Conservation (phyloP, 2,329 filamentous ascomycete species). For the Monilinia polystroma region DNA sequence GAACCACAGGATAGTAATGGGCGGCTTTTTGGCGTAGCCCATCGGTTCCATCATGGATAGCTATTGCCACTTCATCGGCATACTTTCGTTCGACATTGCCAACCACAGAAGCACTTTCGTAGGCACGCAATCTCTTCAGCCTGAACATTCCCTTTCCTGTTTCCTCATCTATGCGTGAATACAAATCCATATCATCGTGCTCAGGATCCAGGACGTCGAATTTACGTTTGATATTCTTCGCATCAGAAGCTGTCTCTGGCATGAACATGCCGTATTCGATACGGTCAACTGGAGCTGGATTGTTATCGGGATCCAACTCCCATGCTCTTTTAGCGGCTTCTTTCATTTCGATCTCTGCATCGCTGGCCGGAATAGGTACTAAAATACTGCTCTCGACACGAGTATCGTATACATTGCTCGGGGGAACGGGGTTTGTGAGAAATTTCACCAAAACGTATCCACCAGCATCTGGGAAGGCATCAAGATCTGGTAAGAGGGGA, state of each 20-base stretch:
- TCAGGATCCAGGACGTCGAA: constrained; percentile 59
- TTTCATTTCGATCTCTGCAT: constrained; percentile 52
- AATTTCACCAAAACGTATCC: constrained; percentile 71
- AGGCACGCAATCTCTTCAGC: constrained; percentile 61
- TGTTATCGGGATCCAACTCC: constrained; percentile 55
- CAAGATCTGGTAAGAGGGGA: constrained; percentile 63
- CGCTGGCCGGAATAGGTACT: constrained; percentile 56
- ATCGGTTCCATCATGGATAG: constrained; percentile 55
- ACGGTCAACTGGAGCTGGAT: constrained; percentile 56
- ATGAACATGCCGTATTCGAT: constrained; percentile 70
- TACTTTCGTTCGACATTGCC: constrained; percentile 58
- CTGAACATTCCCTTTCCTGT: constrained; percentile 53
- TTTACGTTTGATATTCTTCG: constrained; percentile 57
- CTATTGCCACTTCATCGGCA: constrained; percentile 61
- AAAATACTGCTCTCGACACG: constrained; percentile 62
- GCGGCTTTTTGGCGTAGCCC: constrained; percentile 55
- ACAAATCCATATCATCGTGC: constrained; percentile 53
- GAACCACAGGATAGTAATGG: constrained; percentile 69
- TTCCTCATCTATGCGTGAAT: constrained; percentile 50
- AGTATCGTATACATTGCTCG: constrained; percentile 54
- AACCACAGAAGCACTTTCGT: constrained; percentile 61
- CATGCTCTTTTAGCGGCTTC: constrained; percentile 53
- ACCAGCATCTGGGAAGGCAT: constrained; percentile 68
- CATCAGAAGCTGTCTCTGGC: constrained; percentile 49
- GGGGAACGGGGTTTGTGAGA: constrained; percentile 60